Percentiles rank a stretch among this genome's conserved stretches.
These are phyloP conservation scores for Xylaria acuta DNA, from an alignment of 495 filamentous ascomycete species.

Conservation along the genomic window DNA sequence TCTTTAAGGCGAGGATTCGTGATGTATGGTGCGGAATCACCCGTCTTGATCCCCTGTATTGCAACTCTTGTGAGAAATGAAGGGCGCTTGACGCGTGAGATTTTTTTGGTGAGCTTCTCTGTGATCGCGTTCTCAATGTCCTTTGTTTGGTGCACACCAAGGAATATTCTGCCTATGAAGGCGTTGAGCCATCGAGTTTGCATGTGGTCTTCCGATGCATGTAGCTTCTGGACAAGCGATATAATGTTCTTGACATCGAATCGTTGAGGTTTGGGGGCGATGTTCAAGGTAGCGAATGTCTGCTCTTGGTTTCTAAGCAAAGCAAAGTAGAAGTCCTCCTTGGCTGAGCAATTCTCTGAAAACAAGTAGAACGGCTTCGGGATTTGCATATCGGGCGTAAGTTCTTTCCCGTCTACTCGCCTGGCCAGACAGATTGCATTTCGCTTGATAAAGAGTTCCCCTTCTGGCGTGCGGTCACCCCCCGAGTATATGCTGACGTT, in stretches of 20 bases:
- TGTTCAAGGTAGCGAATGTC: slow-evolving; percentile 59
- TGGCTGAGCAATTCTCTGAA: slow-evolving; percentile 90
- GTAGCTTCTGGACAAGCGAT: slow-evolving; percentile 82
- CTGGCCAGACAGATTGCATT: slow-evolving; percentile 89
- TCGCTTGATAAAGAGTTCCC: slow-evolving; percentile 92
- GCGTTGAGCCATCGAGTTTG: slow-evolving; percentile 96
- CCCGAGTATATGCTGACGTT: slow-evolving; percentile 85
- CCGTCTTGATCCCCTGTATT: slow-evolving; percentile 83
- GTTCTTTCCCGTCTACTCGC: slow-evolving; percentile 65
- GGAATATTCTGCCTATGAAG: slow-evolving; percentile 83
- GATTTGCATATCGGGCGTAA: slow-evolving; percentile 55
- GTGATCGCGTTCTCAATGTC: slow-evolving; percentile 79
- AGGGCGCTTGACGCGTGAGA: slow-evolving; percentile 89
- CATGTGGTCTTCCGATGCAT: slow-evolving; percentile 89
- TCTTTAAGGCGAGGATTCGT: slow-evolving; percentile 90
- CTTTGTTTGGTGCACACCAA: slow-evolving; percentile 83
- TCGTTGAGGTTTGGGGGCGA: slow-evolving; percentile 72
- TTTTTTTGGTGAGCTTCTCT: slow-evolving; percentile 94
- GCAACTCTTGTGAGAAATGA: slow-evolving; percentile 83
- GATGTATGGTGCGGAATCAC: slow-evolving; percentile 84
- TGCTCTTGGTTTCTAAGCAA: slow-evolving; percentile 84
- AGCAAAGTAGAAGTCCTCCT: slow-evolving; percentile 98
- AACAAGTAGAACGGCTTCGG: slow-evolving; percentile 91
- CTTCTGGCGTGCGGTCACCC: slow-evolving; percentile 80
- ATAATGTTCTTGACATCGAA: slow-evolving; percentile 87